Conservation (phyloP, 2,329 filamentous ascomycete genomes). For the Penicillium capsulatum region DNA sequence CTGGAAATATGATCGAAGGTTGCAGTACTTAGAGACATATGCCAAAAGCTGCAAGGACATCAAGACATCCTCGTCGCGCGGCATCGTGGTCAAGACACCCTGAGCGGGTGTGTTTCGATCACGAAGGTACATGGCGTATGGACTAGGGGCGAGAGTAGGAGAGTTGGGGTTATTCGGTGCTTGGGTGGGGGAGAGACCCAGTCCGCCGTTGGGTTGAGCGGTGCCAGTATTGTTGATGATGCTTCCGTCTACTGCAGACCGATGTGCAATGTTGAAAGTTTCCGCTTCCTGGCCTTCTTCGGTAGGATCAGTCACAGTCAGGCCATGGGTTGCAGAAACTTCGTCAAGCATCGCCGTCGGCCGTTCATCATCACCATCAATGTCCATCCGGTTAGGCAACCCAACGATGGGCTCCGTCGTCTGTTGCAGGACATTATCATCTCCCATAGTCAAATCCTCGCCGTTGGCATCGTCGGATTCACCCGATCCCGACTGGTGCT, state of each 20-base stretch:
- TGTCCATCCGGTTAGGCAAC: conserved; percentile 75
- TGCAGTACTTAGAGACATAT: conserved; percentile 98
- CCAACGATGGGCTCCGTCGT: conserved; percentile 68
- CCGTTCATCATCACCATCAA: conserved; percentile 80
- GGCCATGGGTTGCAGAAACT: conserved; percentile 64
- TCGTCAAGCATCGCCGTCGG: conserved; percentile 68
- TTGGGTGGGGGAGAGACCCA: conserved; percentile 69
- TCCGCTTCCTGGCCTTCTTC: conserved; percentile 76
- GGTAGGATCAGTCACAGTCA: conserved; percentile 73
- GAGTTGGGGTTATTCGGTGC: conserved; percentile 61
- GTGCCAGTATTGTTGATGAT: conserved; percentile 64
- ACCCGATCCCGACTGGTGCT: conserved; percentile 79
- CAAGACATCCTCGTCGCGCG: conserved; percentile 91
- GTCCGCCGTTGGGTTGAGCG: conserved; percentile 62
- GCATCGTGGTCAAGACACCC: conserved; percentile 82
- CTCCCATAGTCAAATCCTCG: conserved; percentile 73
- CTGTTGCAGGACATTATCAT: conserved; percentile 51
- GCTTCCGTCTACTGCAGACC: conserved; percentile 77
- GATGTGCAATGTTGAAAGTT: conserved; percentile 91
- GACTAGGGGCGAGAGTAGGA: conserved; percentile 65
- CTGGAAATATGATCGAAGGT: conserved; percentile 91
- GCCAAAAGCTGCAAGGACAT: conserved; percentile 96
- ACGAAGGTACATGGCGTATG: conserved; percentile 73
- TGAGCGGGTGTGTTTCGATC: conserved; percentile 69
- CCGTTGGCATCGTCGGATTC: conserved; percentile 82